phyloP scores from a whole-genome alignment of 2,329 filamentous ascomycete genomes.

The Colletotrichum eleusines region DNA sequence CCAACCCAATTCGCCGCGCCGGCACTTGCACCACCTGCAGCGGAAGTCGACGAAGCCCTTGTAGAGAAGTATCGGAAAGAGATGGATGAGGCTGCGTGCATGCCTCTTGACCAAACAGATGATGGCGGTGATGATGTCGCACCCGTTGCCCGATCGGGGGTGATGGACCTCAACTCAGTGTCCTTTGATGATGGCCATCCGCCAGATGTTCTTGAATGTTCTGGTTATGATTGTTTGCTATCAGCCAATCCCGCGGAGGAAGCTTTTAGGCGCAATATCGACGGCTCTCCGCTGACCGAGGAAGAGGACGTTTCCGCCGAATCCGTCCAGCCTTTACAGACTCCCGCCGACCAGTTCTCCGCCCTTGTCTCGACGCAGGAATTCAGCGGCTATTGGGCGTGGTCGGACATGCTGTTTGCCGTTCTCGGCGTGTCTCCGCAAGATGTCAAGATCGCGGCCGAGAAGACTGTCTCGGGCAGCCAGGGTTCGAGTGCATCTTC shows the following conservation, averaged over 20 bases:
- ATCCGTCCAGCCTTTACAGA: neutral
- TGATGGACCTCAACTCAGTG: no score
- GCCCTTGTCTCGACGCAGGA: slow-evolving; percentile 65
- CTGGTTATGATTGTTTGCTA: no score
- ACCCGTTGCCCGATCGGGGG: no score
- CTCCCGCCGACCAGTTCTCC: slow-evolving; percentile 49
- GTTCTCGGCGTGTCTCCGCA: slow-evolving; percentile 45
- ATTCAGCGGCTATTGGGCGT: slow-evolving; percentile 67
- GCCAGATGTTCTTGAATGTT: no score
- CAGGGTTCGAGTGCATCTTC: slow-evolving; percentile 42
- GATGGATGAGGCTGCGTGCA: slow-evolving; percentile 82
- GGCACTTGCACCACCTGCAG: slow-evolving; percentile 93
- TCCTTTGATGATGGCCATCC: no score
- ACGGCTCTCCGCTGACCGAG: no score
- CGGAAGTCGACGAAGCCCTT: slow-evolving; percentile 85
- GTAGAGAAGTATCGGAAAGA: slow-evolving; percentile 87
- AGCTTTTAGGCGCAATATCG: no score
- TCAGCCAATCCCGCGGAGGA: no score
- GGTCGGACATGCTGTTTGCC: slow-evolving; percentile 47
- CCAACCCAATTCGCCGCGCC: neutral
- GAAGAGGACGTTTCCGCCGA: no score
- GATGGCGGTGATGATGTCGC: neutral
- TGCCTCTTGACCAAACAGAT: slow-evolving; percentile 82
- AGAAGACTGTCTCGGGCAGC: neutral
- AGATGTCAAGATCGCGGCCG: neutral